Evolutionary conservation across 108 stramenopile genomes (phyloP), one percentile per base, ranked within the genome.

Genomic region (Pseudonitzschia multistriata): DNA sequence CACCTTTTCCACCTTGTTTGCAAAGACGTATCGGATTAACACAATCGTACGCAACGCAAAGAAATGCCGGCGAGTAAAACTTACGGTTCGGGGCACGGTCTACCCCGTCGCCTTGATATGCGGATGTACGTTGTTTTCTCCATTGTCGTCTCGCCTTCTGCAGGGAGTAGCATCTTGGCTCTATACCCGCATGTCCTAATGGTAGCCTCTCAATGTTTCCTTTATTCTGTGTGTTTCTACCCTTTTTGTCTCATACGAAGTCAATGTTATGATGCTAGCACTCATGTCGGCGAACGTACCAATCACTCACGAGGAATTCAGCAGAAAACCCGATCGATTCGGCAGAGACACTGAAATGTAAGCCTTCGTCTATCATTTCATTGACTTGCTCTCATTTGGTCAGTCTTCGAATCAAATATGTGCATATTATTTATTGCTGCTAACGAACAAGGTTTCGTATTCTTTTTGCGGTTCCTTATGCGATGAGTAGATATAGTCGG

Each of bases 71-170:
- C 72, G 83, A 25, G 64, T 85, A 25, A 79, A 81, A 61, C 65
- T 88, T 11, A 79, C 82, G 28, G 52, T 70, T 29, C 27, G 31
- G 21, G 84, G 85, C 62, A 82, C 84, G 6, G 55, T 73, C 0
- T 70, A 77, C 53, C 87, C 87, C n/a, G 62, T 88, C 62, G 70
- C 37, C 13, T 36, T 64, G 0, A 28, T 55, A n/a, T 30, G 3
- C n/a, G 27, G 54, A 25, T 55, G 54, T 55, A 55, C 22, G 29
- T 30, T 14, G 7, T 53, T 13, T 53, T 22, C 25, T 19, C 19
- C 8, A 11, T 53, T 19, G 52, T 31, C 11, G 28, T 29, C 22
- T 25, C 21, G 1, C 13, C 25, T 56, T 1, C 1, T n/a, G n/a
- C n/a, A n/a, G n/a, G n/a, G n/a, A n/a, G n/a, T n/a, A n/a, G n/a